Base-by-base conservation (phyloP, 148 eudicot species). In the Camellia sinensis region DNA sequence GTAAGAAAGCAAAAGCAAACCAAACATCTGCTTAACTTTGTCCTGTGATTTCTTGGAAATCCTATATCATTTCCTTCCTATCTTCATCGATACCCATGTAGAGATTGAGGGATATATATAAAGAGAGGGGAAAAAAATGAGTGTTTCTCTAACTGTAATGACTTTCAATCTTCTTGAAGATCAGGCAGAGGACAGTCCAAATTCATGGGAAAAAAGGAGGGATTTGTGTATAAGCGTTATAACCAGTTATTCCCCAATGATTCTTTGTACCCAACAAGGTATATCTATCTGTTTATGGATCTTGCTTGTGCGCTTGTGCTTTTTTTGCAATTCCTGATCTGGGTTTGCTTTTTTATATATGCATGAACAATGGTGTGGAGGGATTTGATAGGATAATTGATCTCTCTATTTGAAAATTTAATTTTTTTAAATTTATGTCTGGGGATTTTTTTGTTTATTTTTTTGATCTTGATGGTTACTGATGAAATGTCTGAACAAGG, bases 241-340 rank as follows among this genome's bases (percentile, higher is more conserved):
- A 29, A 93, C 99, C n/a, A 96, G 98, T 81, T 93, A 93, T 80
- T 91, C 95, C 18, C 99, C 99, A 0, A 86, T 89, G 54, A 91
- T 96, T 71, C 88, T 96, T 19, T 96, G 99, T 81, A 96, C 99
- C 57, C 99, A 95, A 81, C 99, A 93, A 89, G 99, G 97, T 93
- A 54, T 75, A 4, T 56, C 22, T 29, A 3, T 17, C 14, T 75
- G 4, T 37, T 22, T 48, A 29, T 81, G 74, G 78, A 74, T 73
- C 77, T 82, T 73, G 83, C 71, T 19, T 48, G 6, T 73, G 45
- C 18, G 37, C 9, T 64, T 61, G 50, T 84, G 77, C n/a, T 74
- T 67, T 76, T 59, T 3, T 80, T 71, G 77, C 64, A 63, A 75
- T 57, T 59, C 48, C 59, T 74, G 80, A 80, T 78, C 59, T 61